phyloP scores from a whole-genome alignment of 1,284 basidiomycete species.

The Bjerkandera adusta region DNA sequence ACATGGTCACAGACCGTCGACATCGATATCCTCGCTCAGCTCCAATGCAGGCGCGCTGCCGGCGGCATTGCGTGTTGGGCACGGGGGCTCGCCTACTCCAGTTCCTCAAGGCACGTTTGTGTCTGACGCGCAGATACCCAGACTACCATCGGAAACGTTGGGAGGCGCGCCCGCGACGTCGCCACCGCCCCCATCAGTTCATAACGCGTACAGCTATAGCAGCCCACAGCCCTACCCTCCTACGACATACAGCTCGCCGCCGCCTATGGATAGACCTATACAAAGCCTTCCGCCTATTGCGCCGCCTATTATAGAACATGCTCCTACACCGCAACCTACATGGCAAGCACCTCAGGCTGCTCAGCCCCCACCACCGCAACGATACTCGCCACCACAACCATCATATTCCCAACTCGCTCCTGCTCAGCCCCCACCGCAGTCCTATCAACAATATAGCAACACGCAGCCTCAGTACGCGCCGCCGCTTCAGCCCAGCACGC shows the following conservation, averaged over 20 bases:
- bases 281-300: constrained; percentile 4
- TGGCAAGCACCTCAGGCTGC: not conserved
- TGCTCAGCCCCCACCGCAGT: constrained; percentile 1
- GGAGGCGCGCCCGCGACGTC: not conserved
- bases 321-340: constrained; percentile 1
- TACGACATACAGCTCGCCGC: not conserved
- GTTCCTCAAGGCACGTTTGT: not conserved
- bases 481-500: constrained; percentile 2
- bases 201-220: not conserved
- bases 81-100: not conserved
- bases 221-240: not conserved
- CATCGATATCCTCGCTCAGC: no score
- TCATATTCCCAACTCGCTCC: not conserved
- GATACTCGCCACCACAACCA: not conserved
- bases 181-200: not conserved
- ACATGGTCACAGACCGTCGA: not conserved
- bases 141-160: not conserved
- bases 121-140: constrained; percentile 9
- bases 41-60: not conserved
- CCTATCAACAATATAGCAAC: not conserved
- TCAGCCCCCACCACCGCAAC: not conserved
- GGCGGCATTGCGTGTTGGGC: not conserved
- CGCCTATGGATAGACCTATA: constrained; percentile 4
- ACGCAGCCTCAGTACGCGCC: constrained; percentile 1
- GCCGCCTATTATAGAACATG: not conserved